Evolutionary conservation across 202 grass and related monocot genomes (phyloP), one percentile per base, ranked within the genome.

Genomic region (Setaria italica): DNA sequence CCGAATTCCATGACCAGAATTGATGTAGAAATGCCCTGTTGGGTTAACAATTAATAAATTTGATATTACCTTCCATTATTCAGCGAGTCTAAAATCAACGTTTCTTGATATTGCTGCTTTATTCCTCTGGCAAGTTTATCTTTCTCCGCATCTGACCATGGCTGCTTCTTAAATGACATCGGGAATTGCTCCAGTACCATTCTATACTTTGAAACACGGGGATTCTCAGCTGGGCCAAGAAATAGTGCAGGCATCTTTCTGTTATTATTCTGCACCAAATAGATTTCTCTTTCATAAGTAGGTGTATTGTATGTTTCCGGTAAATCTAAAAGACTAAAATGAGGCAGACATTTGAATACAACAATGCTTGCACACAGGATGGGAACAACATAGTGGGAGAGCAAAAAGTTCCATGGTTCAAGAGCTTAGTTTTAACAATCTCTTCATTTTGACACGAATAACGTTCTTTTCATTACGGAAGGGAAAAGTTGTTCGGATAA

Each of bases 21-120:
- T 63, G 7, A 88, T 25, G 12, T 43, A 57, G 25, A 48, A 73
- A 67, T 80, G 37, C 17, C 11, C 32, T 14, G 39, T 74, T 74
- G 37, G 58, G 29, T 19, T 30, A 84, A 79, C 10, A 49, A 25
- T 68, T 76, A 13, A 80, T 6, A 7, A 59, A 62, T 48, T 60
- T 12, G 16, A 77, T 34, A 80, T 67, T 80, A 98, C 96, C 93
- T 92, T 84, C 75, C 85, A 62, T 87, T 87, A 85, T 95, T 95
- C 84, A 98, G 90, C 0, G 93, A 92, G 56, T 89, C 82, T 43
- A 90, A 75, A 88, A 98, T 88, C 64, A 98, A 77, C 82, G 88
- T 70, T 82, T 98, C 96, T 88, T 98, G 93, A 70, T 93, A 98
- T 65, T 98, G 96, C 85, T 98, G 96, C 69, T 95, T 95, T 85